A percentile compares a stretch with the other conserved stretches of the same genome.
These are phyloP conservation scores for Apiospora hydei DNA, from an alignment of 2,329 filamentous ascomycete genomes.

Conservation along the genomic window DNA sequence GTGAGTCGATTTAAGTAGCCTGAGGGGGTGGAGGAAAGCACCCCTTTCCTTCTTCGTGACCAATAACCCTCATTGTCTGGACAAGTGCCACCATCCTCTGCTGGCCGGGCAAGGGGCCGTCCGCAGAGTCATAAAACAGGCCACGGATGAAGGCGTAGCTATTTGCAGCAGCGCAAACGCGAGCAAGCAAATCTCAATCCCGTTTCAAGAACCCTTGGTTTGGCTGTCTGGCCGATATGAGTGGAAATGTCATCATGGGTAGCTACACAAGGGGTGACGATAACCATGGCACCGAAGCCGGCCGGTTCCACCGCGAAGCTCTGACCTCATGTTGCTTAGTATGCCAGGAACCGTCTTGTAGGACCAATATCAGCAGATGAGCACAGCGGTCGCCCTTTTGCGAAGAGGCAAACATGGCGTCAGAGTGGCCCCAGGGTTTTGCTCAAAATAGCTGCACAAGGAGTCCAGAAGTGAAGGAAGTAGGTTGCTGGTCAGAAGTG, in stretches of 20 bases:
- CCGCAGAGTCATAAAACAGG: not conserved
- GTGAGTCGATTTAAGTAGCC: not conserved
- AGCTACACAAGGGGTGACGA: constrained; percentile 2
- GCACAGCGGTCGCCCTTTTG: not conserved
- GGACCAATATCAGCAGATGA: not conserved
- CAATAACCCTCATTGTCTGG: not conserved
- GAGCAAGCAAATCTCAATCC: not conserved
- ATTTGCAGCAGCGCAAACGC: not conserved
- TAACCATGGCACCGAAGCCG: not conserved
- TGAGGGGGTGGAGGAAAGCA: not conserved
- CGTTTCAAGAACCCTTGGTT: not conserved
- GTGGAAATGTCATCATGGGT: not conserved
- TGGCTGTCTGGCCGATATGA: not conserved
- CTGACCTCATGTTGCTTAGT: not conserved
- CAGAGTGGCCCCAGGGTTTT: not conserved
- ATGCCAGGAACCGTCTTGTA: constrained; percentile 9
- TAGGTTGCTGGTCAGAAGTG: constrained; percentile 1
- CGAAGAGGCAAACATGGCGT: constrained; percentile 11
- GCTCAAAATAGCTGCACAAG: not conserved
- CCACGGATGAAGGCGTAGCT: not conserved
- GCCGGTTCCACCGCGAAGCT: constrained; percentile 3
- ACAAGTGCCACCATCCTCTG: not conserved
- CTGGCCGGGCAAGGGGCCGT: not conserved
- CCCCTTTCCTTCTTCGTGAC: not conserved
- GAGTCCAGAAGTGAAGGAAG: not conserved